Base-by-base conservation (phyloP, 768 basidiomycete species). In the Leccinum subgranulosum region DNA sequence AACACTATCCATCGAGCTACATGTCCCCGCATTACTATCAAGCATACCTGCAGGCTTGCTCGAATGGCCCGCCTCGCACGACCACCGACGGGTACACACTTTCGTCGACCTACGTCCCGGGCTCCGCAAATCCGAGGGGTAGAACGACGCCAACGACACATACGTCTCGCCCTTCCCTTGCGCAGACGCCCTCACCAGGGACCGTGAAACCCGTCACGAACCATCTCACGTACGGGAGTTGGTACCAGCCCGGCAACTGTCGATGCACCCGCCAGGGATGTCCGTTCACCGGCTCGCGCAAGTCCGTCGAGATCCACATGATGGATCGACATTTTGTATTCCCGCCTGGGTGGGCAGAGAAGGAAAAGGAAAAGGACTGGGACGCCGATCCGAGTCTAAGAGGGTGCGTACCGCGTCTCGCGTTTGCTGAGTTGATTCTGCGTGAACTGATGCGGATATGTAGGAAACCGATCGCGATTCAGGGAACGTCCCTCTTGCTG, bases 301-400 rank as follows among this genome's bases (percentile, higher is more conserved):
- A 90, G 67, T 75, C 83, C 25, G 82, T 92, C 15, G 87, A 92
- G 69, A 78, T 76, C 28, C 92, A 94, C 66, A 87, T 85, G 84
- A 93, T 92, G 91, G 92, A 93, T 64, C 80, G 91, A n/a, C 92
- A 94, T 70, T 78, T 94, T 45, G 84, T 93, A 49, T 92, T 84
- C 61, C 92, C 92, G 23, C 79, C 82, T 46, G 86, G 84, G 21
- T 91, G 87, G 85, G 76, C 86, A 61, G 77, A 80, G 55, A 78
- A 79, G 55, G 81, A 76, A 65, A 55, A 70, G 33, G 87, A 87
- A 65, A 55, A 70, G 34, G 87, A 87, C 29, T 92, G 90, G 90
- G 90, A 91, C 66, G 84, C 91, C 2, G 91, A 92, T 73, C 88
- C 87, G 15, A 86, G 83, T 70, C 76, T 93, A 52, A 90, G 84